These are phyloP conservation scores for Dactylonectria estremocensis DNA, from an alignment of 2,329 filamentous ascomycete species.

Conservation along the genomic window DNA sequence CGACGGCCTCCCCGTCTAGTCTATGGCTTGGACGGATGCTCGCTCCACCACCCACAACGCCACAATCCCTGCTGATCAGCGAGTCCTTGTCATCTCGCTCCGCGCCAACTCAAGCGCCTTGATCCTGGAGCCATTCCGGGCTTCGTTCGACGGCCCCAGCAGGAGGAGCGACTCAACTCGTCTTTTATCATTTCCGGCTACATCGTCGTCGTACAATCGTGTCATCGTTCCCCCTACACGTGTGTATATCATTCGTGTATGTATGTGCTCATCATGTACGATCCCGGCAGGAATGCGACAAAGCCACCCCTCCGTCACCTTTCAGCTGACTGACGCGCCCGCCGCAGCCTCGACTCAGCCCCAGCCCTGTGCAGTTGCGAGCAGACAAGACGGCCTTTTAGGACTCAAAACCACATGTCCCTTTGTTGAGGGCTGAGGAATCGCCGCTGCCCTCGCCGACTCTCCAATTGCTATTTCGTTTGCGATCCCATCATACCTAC, in stretches of 20 bases:
- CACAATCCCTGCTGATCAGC: not conserved
- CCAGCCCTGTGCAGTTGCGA: slow-evolving; percentile 40
- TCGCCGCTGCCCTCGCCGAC: not conserved
- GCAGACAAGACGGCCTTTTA: not conserved
- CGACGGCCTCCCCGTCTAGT: no score
- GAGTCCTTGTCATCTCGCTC: slow-evolving; percentile 3
- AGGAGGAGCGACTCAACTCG: slow-evolving; percentile 23
- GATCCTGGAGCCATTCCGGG: slow-evolving; percentile 22
- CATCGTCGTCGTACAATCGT: not conserved
- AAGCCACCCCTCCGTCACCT: slow-evolving; percentile 1
- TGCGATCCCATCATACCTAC: not conserved
- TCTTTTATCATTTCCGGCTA: not conserved
- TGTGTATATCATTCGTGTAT: not conserved
- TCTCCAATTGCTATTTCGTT: not conserved
- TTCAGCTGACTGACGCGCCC: slow-evolving; percentile 23
- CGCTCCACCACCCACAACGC: not conserved
- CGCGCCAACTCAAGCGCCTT: not conserved
- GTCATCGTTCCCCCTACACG: no score
- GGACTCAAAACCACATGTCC: not conserved
- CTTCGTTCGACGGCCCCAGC: slow-evolving; percentile 9
- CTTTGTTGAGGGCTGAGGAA: not conserved
- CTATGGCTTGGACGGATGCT: not conserved
- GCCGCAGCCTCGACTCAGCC: slow-evolving; percentile 47
- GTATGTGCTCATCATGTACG: slow-evolving; percentile 4
- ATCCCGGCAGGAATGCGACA: not conserved